These are phyloP conservation scores for Salix dunnii DNA, from an alignment of 345 rosid species.

Conservation along the genomic window DNA sequence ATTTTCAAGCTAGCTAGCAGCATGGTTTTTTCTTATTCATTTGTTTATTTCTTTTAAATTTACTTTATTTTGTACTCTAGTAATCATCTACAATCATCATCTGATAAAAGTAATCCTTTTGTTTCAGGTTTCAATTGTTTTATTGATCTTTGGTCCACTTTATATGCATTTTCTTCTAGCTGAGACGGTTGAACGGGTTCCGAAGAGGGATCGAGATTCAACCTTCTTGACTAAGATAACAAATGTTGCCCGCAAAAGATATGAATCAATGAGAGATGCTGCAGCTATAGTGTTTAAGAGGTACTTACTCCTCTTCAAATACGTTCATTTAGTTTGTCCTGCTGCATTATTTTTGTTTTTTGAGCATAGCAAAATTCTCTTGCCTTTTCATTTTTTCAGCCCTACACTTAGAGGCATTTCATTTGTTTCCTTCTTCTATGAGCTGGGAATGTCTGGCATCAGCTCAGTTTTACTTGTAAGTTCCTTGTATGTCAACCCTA, in stretches of 20 bases:
- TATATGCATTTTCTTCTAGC: slow-evolving; percentile 43
- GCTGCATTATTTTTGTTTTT: neutral
- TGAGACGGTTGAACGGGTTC: slow-evolving; percentile 34
- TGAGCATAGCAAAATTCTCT: neutral
- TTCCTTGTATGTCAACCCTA: neutral
- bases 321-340: neutral
- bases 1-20: neutral
- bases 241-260: slow-evolving; percentile 29
- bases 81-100: neutral
- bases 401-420: slow-evolving; percentile 45
- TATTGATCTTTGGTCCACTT: slow-evolving; percentile 39
- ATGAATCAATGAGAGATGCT: slow-evolving; percentile 45
- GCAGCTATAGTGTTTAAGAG: slow-evolving; percentile 35
- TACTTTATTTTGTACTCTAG: neutral
- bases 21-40: neutral
- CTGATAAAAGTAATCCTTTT: neutral
- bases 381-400: slow-evolving; percentile 26
- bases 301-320: slow-evolving; percentile 10
- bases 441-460: slow-evolving; percentile 59
- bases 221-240: slow-evolving; percentile 25
- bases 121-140: slow-evolving; percentile 45
- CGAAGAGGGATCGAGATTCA: slow-evolving; percentile 30
- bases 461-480: slow-evolving; percentile 43
- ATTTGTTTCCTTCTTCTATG: slow-evolving; percentile 48
- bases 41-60: neutral